Percentiles rank a stretch among this genome's conserved stretches.
phyloP scores from a whole-genome alignment of 176 grass and related monocot species.

The Hordeum vulgare region DNA sequence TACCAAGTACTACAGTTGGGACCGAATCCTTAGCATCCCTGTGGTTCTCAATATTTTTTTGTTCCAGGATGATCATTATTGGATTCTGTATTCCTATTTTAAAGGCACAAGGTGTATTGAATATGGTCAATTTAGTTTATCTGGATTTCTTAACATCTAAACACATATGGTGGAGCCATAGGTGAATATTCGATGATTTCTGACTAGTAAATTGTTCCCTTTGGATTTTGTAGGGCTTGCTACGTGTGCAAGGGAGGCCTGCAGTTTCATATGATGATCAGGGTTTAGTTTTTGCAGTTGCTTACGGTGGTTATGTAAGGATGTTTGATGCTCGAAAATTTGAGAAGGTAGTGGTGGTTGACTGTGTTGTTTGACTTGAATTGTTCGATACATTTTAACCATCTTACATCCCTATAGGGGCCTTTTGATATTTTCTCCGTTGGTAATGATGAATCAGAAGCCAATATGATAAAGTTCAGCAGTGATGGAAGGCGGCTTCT shows the following conservation, averaged over 20 bases:
- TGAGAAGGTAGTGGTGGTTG: conserved; percentile 61
- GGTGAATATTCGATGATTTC: neutral
- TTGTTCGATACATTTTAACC: conserved; percentile 10
- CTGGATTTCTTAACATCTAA: neutral
- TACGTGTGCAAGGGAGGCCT: conserved; percentile 86
- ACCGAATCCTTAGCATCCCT: neutral
- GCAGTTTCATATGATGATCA: conserved; percentile 97
- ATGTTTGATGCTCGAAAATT: conserved; percentile 88
- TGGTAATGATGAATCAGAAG: conserved; percentile 64
- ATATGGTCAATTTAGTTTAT: neutral
- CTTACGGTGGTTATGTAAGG: conserved; percentile 60
- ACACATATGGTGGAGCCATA: neutral
- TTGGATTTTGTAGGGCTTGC: conserved; percentile 54
- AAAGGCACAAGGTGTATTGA: neutral
- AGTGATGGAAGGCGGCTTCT: conserved; percentile 79
- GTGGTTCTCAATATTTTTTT: neutral
- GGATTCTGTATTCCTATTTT: neutral
- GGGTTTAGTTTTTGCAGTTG: conserved; percentile 86
- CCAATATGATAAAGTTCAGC: conserved; percentile 92
- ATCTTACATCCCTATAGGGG: conserved; percentile 37
- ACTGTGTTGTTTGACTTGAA: neutral
- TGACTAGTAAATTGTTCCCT: conserved; percentile 5
- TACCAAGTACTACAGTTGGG: neutral
- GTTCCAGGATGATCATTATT: neutral
- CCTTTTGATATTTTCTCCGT: conserved; percentile 80